These are phyloP conservation scores for Cladorrhinum sp. DNA, from an alignment of 2,329 filamentous ascomycete species.

Conservation along the genomic window DNA sequence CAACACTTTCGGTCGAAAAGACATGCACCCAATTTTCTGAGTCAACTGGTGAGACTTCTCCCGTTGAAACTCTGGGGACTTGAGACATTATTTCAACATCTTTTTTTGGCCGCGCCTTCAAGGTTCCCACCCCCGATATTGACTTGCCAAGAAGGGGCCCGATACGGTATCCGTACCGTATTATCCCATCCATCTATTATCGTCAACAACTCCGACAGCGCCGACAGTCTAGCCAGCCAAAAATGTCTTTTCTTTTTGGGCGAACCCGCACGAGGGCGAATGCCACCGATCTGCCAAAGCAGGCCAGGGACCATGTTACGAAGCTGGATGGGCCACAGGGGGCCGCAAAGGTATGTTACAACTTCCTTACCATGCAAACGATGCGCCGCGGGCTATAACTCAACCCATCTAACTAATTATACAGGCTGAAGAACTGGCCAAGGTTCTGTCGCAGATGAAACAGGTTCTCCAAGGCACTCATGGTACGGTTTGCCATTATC, in stretches of 20 bases:
- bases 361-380: neutral
- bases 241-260: conserved; percentile 55
- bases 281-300: conserved; percentile 52
- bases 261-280: conserved; percentile 49
- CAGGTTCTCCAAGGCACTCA: conserved; percentile 87
- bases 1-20: conserved; percentile 2
- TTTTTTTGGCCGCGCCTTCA: neutral
- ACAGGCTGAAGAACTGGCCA: conserved; percentile 82
- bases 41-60: neutral
- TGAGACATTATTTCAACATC: neutral
- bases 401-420: conserved; percentile 5
- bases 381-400: neutral
- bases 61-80: neutral
- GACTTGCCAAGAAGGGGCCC: conserved; percentile 1
- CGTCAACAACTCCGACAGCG: neutral
- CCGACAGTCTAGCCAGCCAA: conserved; percentile 15
- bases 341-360: conserved; percentile 42
- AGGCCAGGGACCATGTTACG: conserved; percentile 53
- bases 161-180: neutral
- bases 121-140: conserved; percentile 1
- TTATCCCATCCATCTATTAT: neutral
- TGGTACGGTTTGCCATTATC: conserved; percentile 52
- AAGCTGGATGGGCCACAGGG: conserved; percentile 50
- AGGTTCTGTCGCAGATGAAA: conserved; percentile 88
- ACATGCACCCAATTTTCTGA: neutral